Base-by-base conservation (phyloP, 192 early-diverging fungal genomes). In the Coemansia sp. region DNA sequence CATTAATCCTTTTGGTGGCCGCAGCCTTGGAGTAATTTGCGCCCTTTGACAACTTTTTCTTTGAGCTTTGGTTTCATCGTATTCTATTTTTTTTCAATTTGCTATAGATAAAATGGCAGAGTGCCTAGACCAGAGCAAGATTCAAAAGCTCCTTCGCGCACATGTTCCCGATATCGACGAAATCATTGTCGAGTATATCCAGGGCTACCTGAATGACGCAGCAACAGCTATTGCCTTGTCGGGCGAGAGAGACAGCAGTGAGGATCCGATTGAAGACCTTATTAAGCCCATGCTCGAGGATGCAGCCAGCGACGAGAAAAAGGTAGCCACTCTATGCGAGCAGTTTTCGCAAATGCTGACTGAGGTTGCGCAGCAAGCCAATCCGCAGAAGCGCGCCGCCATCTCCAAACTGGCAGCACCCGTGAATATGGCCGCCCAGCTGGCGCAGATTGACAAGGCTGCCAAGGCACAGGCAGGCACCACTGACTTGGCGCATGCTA, bases 111-210 rank as follows among this genome's bases (percentile, higher is more conserved):
- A 24, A 63, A 73, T 69, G 66, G 62, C 56, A 46, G 79, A 65
- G 33, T 59, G 51, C n/a, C 45, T 82, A 57, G 70, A 82, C 79
- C 74, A 76, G 38, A 67, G 70, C 42, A 65, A 70, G 66, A 84
- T 81, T 68, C 63, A 68, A 34, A 35, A 70, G 61, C 74, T 81
- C 2, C 79, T 60, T 28, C 80, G 55, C 75, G 88, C 79, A 40
- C 76, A 86, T 33, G 85, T 91, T 33, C 91, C 91, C 13, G 88
- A 82, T 51, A 79, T 91, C 16, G 91, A 92, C 79, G 86, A 88
- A 24, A 82, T 90, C 28, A 87, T 92, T 70, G 70, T 91, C 59
- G 89, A 94, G 36, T 94, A 92, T 73, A 83, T 92, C 45, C 82
- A 84, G 48, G 90, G 88, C n/a, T 92, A 88, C 65, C 70, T 93